A percentile compares a stretch with the other conserved stretches of the same genome.
phyloP scores from a whole-genome alignment of 768 basidiomycete genomes.

The Trametes coccinea region DNA sequence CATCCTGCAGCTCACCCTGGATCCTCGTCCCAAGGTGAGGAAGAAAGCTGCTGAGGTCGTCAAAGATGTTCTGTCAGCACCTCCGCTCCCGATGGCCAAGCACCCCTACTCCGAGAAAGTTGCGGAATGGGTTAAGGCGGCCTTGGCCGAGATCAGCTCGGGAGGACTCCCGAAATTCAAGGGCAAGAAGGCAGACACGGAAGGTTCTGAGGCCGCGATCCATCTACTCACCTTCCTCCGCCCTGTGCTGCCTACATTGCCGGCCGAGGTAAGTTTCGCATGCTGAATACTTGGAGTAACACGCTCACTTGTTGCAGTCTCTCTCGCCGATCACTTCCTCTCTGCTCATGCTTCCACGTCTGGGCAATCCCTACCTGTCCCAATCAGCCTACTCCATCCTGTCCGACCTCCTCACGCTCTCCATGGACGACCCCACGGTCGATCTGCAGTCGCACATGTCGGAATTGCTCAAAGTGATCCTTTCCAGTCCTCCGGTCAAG shows the following conservation, averaged over 20 bases:
- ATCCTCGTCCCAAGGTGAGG: constrained; percentile 92
- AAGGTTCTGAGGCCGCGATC: constrained; percentile 71
- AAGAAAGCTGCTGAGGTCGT: constrained; percentile 88
- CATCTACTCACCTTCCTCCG: constrained; percentile 76
- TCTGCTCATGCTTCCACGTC: constrained; percentile 80
- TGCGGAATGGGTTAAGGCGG: constrained; percentile 73
- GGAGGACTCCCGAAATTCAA: constrained; percentile 64
- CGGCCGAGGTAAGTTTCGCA: constrained; percentile 59
- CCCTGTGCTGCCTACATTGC: constrained; percentile 60
- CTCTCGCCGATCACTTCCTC: constrained; percentile 67
- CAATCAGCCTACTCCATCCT: constrained; percentile 86
- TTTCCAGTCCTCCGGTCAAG: constrained; percentile 66
- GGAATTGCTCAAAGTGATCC: constrained; percentile 63
- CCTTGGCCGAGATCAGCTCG: constrained; percentile 64
- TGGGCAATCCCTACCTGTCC: constrained; percentile 87
- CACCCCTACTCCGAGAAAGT: constrained; percentile 89
- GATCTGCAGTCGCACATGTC: constrained; percentile 54
- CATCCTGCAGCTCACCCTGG: constrained; percentile 78
- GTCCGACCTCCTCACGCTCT: constrained; percentile 70
- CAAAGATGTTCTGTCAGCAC: constrained; percentile 69
- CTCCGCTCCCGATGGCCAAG: constrained; percentile 70
- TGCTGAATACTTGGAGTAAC: no score
- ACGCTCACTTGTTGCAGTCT: constrained; percentile 49
- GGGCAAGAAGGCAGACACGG: constrained; percentile 51
- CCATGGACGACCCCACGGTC: constrained; percentile 50